phyloP scores from a whole-genome alignment of 1,284 basidiomycete species.

The Pseudozyma sp. region DNA sequence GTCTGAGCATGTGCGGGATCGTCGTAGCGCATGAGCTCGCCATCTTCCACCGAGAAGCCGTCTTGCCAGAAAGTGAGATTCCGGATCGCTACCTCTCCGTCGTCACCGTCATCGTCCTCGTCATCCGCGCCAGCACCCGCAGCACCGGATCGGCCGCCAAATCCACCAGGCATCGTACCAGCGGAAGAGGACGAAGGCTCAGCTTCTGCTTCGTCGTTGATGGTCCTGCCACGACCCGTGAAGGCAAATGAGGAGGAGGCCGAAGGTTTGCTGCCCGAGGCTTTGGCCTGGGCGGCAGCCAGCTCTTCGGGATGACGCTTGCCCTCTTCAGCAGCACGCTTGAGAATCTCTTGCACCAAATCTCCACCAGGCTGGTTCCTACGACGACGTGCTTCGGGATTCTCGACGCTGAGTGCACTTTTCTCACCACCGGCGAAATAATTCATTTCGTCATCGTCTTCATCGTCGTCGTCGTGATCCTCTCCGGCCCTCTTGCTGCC shows the following conservation, averaged over 20 bases:
- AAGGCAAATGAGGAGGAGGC: constrained; percentile 35
- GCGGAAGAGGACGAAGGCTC: constrained; percentile 21
- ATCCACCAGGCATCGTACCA: constrained; percentile 36
- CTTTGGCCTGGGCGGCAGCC: constrained; percentile 10
- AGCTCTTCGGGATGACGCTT: constrained; percentile 22
- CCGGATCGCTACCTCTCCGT: constrained; percentile 75
- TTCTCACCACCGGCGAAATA: constrained; percentile 68
- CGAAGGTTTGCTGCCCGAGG: constrained; percentile 8
- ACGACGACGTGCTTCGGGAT: constrained; percentile 75
- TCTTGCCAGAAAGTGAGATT: constrained; percentile 92
- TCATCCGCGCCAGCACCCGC: constrained; percentile 22
- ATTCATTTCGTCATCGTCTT: constrained; percentile 61
- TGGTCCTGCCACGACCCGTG: constrained; percentile 49
- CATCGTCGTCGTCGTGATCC: constrained; percentile 59
- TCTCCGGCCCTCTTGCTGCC: constrained; percentile 40
- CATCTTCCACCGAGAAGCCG: constrained; percentile 92
- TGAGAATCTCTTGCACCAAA: constrained; percentile 83
- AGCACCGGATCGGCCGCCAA: constrained; percentile 12
- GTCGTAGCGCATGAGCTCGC: constrained; percentile 85
- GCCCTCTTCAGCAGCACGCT: constrained; percentile 77
- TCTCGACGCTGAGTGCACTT: constrained; percentile 90
- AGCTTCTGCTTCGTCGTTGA: constrained; percentile 37
- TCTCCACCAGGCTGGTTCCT: constrained; percentile 74
- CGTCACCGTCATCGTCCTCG: constrained; percentile 71
- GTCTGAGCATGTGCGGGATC: constrained; percentile 81